phyloP scores from a whole-genome alignment of 225 moss, liverwort and hornwort species.

The Neckera pumila region DNA sequence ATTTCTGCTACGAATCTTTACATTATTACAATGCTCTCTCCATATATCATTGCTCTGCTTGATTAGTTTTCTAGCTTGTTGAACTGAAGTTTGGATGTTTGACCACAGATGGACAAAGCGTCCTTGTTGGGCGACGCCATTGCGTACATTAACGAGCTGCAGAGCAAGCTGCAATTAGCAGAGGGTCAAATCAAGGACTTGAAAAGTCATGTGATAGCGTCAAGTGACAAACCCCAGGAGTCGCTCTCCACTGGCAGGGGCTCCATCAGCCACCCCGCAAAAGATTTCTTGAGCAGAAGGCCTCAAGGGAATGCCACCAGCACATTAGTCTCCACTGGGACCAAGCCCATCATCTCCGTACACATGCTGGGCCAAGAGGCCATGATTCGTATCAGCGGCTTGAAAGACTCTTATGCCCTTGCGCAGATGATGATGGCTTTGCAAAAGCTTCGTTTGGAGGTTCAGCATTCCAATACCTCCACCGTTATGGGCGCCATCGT shows the following conservation, averaged over 20 bases:
- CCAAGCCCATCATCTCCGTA: constrained; percentile 37
- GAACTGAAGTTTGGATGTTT: background rate
- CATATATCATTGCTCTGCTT: background rate
- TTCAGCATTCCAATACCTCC: constrained; percentile 50
- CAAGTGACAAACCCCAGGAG: constrained; percentile 34
- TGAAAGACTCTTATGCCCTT: constrained; percentile 38
- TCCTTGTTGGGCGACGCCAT: constrained; percentile 89
- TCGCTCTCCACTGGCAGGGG: constrained; percentile 14
- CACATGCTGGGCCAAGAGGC: constrained; percentile 54
- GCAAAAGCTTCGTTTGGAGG: constrained; percentile 45
- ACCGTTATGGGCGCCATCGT: constrained; percentile 24
- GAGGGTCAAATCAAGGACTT: constrained; percentile 59
- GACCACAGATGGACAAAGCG: constrained; percentile 73
- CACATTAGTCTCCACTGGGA: constrained; percentile 7
- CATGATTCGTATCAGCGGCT: constrained; percentile 51
- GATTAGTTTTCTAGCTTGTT: background rate
- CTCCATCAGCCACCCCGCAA: constrained; percentile 1
- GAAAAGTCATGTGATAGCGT: constrained; percentile 10
- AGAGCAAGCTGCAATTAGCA: constrained; percentile 52
- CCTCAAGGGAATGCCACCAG: constrained; percentile 38
- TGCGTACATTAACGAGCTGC: constrained; percentile 75
- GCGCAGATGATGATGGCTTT: constrained; percentile 46
- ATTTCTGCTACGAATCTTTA: background rate
- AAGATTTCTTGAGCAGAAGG: constrained; percentile 19
- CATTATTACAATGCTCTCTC: too few relatives aligned